Base-by-base conservation (phyloP, 352 stramenopile species). In the Globisporangium solare region DNA sequence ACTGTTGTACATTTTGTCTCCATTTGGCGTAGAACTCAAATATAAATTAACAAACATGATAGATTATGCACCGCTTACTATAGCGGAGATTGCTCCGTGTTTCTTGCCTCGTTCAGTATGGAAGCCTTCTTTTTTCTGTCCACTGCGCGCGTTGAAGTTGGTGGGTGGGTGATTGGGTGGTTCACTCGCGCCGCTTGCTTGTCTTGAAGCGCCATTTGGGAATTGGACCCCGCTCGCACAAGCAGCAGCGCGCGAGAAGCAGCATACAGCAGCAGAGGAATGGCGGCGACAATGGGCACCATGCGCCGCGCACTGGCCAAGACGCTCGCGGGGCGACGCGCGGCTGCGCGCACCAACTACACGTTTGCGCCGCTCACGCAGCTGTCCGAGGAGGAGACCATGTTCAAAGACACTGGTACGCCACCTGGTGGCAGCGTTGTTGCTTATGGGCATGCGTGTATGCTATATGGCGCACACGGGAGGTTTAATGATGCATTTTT, bases 351-450 rank as follows among this genome's bases (percentile, higher is more conserved):
- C 42, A 51, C 58, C n/a, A 64, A 66, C 58, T 60, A 43, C 51
- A 70, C 71, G 2, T 55, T 70, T 0, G 51, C 62, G 21, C 79
- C 79, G 20, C 64, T 89, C 6, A 88, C 77, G 39, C 54, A 73
- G 40, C 66, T 89, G 3, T 83, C 77, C 6, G 77, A 89, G 47
- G 79, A 89, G 10, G 79, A 89, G 54, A 65, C 40, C 40, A 86
- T 89, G 78, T 89, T 89, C 58, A 72, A 85, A 54, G 75, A 88
- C 63, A 73, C 75, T 13, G 67, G 67, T 74, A 42, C 20, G 52
- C 52, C 39, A n/a, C 4, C 17, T 5, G 17, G 12, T 32, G 12
- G 4, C 17, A 10, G 20, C 3, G 21, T 60, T 5, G 10, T 18
- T 45, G 39, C 17, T 53, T 41, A 18, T 24, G 17, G 1, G 13